A percentile compares a stretch with the other conserved stretches of the same genome.
phyloP scores from a whole-genome alignment of 441 rosid genomes.

The Corymbia citriodora region DNA sequence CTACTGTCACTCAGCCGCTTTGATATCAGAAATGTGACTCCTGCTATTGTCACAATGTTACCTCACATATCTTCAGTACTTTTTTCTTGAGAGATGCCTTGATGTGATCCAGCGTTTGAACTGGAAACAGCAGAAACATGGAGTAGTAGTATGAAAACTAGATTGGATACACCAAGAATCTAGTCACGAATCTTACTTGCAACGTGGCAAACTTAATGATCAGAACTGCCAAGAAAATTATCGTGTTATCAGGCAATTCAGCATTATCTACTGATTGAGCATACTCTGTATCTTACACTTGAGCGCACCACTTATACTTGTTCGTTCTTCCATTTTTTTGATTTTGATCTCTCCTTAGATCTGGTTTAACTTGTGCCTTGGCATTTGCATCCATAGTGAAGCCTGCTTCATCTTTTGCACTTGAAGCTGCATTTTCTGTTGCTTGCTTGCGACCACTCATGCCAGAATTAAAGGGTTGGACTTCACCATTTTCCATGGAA shows the following conservation, averaged over 20 bases:
- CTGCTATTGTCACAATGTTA: neutral
- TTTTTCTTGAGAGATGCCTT: neutral
- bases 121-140: neutral
- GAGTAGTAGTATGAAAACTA: slow-evolving; percentile 13
- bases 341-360: neutral
- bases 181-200: slow-evolving; percentile 13
- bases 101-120: neutral
- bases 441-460: neutral
- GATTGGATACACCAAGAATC: slow-evolving; percentile 19
- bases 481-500: neutral
- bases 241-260: neutral
- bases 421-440: neutral
- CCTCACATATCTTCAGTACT: neutral
- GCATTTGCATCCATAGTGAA: neutral
- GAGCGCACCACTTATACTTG: neutral
- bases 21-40: neutral
- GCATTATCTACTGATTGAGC: neutral
- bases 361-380: neutral
- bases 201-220: neutral
- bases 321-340: neutral
- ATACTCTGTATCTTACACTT: neutral
- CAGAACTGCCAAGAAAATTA: neutral
- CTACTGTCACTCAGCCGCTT: neutral
- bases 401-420: neutral
- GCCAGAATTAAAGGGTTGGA: neutral